These are phyloP conservation scores for Fusarium anthophilum DNA, from an alignment of 2,329 filamentous ascomycete genomes.

Conservation along the genomic window DNA sequence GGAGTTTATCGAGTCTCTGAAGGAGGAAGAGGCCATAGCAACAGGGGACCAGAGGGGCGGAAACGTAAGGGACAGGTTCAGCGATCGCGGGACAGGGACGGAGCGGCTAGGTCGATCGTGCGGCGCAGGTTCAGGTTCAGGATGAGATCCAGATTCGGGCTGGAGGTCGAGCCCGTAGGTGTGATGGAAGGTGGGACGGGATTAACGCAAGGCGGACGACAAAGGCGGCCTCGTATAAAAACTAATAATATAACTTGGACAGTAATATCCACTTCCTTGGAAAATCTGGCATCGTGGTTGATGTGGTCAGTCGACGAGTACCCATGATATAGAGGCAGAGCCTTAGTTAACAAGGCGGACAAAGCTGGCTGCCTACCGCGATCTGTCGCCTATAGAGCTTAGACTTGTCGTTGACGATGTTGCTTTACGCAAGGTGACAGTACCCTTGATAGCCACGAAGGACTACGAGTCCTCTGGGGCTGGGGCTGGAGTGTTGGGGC, in stretches of 20 bases:
- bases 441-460: constrained; percentile 5
- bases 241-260: constrained; percentile 12
- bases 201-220: constrained; percentile 3
- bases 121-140: constrained; percentile 35
- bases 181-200: constrained; percentile 36
- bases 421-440: constrained; percentile 27
- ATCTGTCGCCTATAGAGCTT: constrained; percentile 10
- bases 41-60: constrained; percentile 30
- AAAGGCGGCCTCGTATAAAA: constrained; percentile 27
- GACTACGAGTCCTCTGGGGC: constrained; percentile 34
- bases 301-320: constrained; percentile 36
- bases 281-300: constrained; percentile 17
- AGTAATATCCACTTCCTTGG: constrained; percentile 21
- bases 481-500: constrained; percentile 14
- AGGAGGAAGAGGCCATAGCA: constrained; percentile 84
- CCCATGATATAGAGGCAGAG: constrained; percentile 36
- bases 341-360: constrained; percentile 4
- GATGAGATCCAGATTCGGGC: constrained; percentile 25
- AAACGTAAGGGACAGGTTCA: constrained; percentile 27
- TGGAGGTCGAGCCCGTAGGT: constrained; percentile 36
- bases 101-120: constrained; percentile 42
- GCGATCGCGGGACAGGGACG: constrained; percentile 31
- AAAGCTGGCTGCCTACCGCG: constrained; percentile 19
- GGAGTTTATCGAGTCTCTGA: constrained; percentile 94
- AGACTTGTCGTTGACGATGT: constrained; percentile 30